Percentiles rank a stretch among this genome's conserved stretches.
Evolutionary conservation across 2,329 filamentous ascomycete species (phyloP).

Genomic region (Pseudocercospora cruenta): DNA sequence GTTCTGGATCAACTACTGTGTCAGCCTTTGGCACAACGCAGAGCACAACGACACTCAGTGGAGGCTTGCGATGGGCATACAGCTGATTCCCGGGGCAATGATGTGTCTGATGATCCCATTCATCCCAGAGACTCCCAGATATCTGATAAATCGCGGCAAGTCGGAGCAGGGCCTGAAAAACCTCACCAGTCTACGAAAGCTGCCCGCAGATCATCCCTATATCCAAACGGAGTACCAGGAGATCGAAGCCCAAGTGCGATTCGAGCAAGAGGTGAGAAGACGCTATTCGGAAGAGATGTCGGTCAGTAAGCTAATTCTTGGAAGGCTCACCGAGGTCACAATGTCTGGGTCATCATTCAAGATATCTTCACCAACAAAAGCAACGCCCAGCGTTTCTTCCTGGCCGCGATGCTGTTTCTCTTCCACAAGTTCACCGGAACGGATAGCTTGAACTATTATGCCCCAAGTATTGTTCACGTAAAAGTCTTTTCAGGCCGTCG

Average conservation of each 20-base stretch:
- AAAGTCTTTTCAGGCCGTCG: background rate
- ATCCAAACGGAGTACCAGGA: slow-evolving; percentile 31
- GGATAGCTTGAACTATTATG: slow-evolving; percentile 24
- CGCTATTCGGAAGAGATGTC: background rate
- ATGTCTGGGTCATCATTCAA: slow-evolving; percentile 20
- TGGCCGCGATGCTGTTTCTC: slow-evolving; percentile 25
- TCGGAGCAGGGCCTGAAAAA: slow-evolving; percentile 23
- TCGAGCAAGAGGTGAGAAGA: slow-evolving; percentile 23
- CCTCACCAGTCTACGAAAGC: slow-evolving; percentile 25
- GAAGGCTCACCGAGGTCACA: slow-evolving; percentile 22
- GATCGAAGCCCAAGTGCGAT: slow-evolving; percentile 29
- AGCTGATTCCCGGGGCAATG: slow-evolving; percentile 24
- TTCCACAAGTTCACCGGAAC: slow-evolving; percentile 29
- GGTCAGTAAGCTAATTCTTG: background rate
- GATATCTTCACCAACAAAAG: slow-evolving; percentile 21
- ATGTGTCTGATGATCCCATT: slow-evolving; percentile 30
- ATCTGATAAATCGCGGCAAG: slow-evolving; percentile 23
- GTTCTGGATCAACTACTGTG: slow-evolving; percentile 25
- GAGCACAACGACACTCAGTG: slow-evolving; percentile 19
- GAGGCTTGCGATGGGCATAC: slow-evolving; percentile 25
- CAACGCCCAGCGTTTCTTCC: slow-evolving; percentile 25
- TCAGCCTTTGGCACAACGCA: slow-evolving; percentile 22
- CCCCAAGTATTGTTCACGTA: slow-evolving; percentile 1
- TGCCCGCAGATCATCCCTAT: slow-evolving; percentile 29
- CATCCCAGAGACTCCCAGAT: slow-evolving; percentile 24